phyloP scores from a whole-genome alignment of 306 rosid species.

The Trichosanthes cucumerina region DNA sequence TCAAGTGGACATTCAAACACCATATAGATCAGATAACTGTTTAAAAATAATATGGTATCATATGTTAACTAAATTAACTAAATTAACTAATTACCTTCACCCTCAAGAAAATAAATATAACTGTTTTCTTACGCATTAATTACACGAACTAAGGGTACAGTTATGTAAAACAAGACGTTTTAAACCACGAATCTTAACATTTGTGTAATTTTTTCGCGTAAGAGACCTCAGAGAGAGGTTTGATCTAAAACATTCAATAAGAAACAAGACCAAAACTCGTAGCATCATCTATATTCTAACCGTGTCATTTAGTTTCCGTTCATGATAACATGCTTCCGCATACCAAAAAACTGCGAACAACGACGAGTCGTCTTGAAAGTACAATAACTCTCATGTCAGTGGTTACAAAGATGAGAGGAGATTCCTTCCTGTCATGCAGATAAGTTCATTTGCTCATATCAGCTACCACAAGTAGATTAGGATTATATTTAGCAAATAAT shows the following conservation, averaged over 20 bases:
- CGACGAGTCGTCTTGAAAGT: not conserved
- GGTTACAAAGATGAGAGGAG: not conserved
- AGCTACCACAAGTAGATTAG: not conserved
- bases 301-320: not conserved
- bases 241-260: not conserved
- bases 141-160: not conserved
- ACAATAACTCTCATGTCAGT: not conserved
- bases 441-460: not conserved
- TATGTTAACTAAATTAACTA: slow-evolving; percentile 3
- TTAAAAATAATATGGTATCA: not conserved
- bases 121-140: not conserved
- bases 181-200: not conserved
- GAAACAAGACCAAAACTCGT: not conserved
- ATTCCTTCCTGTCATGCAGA: not conserved
- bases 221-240: not conserved
- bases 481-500: not conserved
- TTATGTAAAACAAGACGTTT: not conserved
- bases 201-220: not conserved
- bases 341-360: not conserved
- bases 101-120: not conserved
- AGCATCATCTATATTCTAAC: not conserved
- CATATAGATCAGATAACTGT: not conserved
- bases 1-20: not conserved
- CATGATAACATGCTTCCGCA: not conserved
- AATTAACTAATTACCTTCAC: not conserved